These are phyloP conservation scores for Saxophila tyrrhenica DNA, from an alignment of 495 filamentous ascomycete genomes.

Conservation along the genomic window DNA sequence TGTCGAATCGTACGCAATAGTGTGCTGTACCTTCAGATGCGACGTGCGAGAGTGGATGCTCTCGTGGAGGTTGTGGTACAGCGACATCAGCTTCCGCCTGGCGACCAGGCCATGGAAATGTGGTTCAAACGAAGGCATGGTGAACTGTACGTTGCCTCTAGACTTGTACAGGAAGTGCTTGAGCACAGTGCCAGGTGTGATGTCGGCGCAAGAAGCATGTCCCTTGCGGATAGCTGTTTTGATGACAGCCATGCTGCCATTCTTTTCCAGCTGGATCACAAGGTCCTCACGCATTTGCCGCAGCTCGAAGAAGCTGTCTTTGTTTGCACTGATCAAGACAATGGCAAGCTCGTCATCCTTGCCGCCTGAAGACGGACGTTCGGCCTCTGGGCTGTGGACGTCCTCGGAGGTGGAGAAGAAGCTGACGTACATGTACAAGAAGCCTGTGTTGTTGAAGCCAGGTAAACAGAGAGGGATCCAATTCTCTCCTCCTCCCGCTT, in stretches of 20 bases:
- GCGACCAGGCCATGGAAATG: slow-evolving; percentile 54
- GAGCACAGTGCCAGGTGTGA: slow-evolving; percentile 67
- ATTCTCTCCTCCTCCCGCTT: slow-evolving; percentile 82
- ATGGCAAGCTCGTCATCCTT: slow-evolving; percentile 75
- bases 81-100: slow-evolving; percentile 63
- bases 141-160: slow-evolving; percentile 84
- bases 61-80: slow-evolving; percentile 76
- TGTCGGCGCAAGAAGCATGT: slow-evolving; percentile 56
- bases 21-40: slow-evolving; percentile 76
- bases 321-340: slow-evolving; percentile 82
- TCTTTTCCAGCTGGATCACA: slow-evolving; percentile 64
- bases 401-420: slow-evolving; percentile 54
- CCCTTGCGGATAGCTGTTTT: slow-evolving; percentile 58
- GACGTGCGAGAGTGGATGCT: slow-evolving; percentile 71
- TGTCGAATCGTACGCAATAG: slow-evolving; percentile 56
- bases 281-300: slow-evolving; percentile 73
- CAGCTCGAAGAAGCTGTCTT: slow-evolving; percentile 85
- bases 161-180: slow-evolving; percentile 94
- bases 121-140: slow-evolving; percentile 72
- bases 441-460: slow-evolving; percentile 95
- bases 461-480: slow-evolving; percentile 96
- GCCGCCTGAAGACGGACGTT: slow-evolving; percentile 25
- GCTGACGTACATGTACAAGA: slow-evolving; percentile 97
- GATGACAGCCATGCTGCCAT: slow-evolving; percentile 63
- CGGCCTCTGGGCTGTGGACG: slow-evolving; percentile 17